These are phyloP conservation scores for Erysiphe neolycopersici DNA, from an alignment of 2,329 filamentous ascomycete genomes.

Conservation along the genomic window DNA sequence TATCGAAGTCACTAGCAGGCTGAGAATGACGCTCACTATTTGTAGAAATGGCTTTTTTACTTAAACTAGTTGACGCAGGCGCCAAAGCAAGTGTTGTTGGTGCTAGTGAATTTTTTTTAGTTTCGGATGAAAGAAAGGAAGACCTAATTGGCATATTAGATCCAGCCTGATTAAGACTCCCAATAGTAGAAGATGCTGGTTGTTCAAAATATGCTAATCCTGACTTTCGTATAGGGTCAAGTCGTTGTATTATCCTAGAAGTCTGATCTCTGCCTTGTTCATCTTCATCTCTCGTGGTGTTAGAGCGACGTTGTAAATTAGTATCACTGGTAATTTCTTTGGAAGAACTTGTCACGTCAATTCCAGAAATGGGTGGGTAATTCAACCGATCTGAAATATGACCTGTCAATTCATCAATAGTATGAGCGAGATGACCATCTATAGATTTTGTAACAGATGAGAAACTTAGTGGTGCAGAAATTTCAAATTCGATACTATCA, in stretches of 20 bases:
- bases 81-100: slow-evolving; percentile 62
- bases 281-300: slow-evolving; percentile 37
- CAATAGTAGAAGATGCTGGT: slow-evolving; percentile 27
- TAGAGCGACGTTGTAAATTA: slow-evolving; percentile 19
- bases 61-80: slow-evolving; percentile 61
- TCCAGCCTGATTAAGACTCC: slow-evolving; percentile 26
- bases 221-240: slow-evolving; percentile 67
- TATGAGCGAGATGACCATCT: slow-evolving; percentile 28
- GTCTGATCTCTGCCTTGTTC: slow-evolving; percentile 59
- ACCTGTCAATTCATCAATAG: slow-evolving; percentile 20
- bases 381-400: slow-evolving; percentile 28
- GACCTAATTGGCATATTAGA: slow-evolving; percentile 11
- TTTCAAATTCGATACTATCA: slow-evolving; percentile 62
- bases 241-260: slow-evolving; percentile 70
- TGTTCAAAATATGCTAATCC: slow-evolving; percentile 16
- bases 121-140: slow-evolving; percentile 17
- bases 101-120: slow-evolving; percentile 37
- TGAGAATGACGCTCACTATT: slow-evolving; percentile 49
- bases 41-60: slow-evolving; percentile 58
- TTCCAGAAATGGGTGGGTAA: slow-evolving; percentile 37
- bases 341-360: slow-evolving; percentile 20
- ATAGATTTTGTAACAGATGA: slow-evolving; percentile 67
- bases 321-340: slow-evolving; percentile 50
- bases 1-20: slow-evolving; percentile 32
- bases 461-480: slow-evolving; percentile 63